Base-by-base conservation (phyloP, 495 filamentous ascomycete genomes). In the Lasiosphaeria miniovina region DNA sequence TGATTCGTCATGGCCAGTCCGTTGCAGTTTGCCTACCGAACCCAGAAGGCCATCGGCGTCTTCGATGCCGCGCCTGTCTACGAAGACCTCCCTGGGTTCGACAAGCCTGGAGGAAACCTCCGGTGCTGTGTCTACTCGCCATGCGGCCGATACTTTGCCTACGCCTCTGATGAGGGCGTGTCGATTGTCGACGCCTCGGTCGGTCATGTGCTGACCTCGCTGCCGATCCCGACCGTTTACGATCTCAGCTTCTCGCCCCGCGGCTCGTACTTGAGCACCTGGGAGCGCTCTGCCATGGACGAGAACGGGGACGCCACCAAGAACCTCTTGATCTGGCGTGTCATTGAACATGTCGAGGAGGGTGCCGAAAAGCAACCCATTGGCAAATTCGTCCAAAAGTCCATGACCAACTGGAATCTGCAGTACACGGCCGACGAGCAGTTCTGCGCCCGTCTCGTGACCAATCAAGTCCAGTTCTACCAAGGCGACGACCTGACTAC, bases 381-480 rank as follows among this genome's bases (percentile, higher is more conserved):
- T 38, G 91, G 91, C 59, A 79, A 83, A 62, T 98, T 92, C 68
- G 94, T 98, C 64, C 93, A 98, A 74, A 96, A 96, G 77, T 88
- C 84, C 56, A 90, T 93, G 78, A 92, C 90, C 15, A 91, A 92
- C 69, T 98, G 93, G 94, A 97, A 96, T 75, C 80, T 98, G 70
- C 95, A 98, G 74, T 98, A 97, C 71, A 96, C 91, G 35, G 82
- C 83, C 59, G 94, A 98, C 71, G 94, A 98, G 82, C 79, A 81
- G 65, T 90, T 88, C 69, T 98, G 94, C 73, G 94, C 93, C 58
- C 91, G 94, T 54, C 80, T 86, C 40, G 95, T 98, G 66, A 96
- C 91, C 72, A 98, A 97, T 72, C 91, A 96, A 76, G 90, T 98
- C 45, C 94, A 98, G 68, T 96, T 98, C 75, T 98, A 92, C 77